Base-by-base conservation (phyloP, 257 asterid species). In the Penstemon barbatus region DNA sequence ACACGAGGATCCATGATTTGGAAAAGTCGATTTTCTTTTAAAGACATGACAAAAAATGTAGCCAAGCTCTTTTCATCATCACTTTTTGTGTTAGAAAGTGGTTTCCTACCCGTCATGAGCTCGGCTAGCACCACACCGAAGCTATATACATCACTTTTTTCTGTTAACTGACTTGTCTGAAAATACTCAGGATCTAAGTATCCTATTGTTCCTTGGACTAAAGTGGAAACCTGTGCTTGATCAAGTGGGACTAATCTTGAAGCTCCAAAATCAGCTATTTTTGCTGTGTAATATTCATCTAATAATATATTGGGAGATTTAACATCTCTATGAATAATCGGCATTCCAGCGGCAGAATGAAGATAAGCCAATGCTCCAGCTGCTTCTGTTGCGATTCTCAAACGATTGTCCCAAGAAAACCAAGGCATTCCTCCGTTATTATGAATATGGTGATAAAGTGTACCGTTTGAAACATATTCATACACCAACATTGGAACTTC, bases 341-440 rank as follows among this genome's bases (percentile, higher is more conserved):
- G 84, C 79, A 49, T 76, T 3, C 76, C 52, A 37, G 84, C 81
- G 0, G 81, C 78, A 4, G 84, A 79, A 41, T 75, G 81, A 59
- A 79, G 84, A 69, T 79, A 72, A 6, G 84, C 68, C 4, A 79
- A 46, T 43, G 84, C 84, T 6, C 81, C 80, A 3, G 84, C 84
- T 15, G 84, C 68, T 54, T 79, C 84, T 4, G 67, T 66, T 55
- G 79, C 84, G 0, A 79, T 72, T 56, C 84, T 61, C 6, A 79
- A 19, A 5, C 79, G 66, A 37, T 69, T 63, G 0, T 9, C 39
- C 81, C 72, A 76, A 0, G 83, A 59, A 7, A 79, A 75, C 73
- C 80, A 63, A 15, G 57, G 44, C 50, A 12, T 25, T 39, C 50
- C 76, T 1, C 78, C 55, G 41, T 54, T 33, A 37, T 65, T 69